Percentiles rank a stretch among this genome's conserved stretches.
Evolutionary conservation across 2,329 filamentous ascomycete species (phyloP).

Genomic region (Ophiostoma ulmi): DNA sequence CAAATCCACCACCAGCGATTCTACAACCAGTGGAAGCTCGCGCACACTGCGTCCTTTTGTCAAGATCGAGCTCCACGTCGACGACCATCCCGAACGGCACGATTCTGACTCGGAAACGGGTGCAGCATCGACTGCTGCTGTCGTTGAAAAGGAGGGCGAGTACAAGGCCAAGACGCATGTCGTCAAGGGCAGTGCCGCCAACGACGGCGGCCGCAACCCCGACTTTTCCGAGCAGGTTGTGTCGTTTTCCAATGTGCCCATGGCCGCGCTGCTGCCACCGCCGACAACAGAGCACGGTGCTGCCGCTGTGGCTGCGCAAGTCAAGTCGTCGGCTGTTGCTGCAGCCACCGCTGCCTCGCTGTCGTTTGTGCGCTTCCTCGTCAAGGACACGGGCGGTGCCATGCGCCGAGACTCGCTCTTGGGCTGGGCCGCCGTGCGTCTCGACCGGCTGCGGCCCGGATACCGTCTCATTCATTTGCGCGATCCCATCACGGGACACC

Average conservation of each 20-base stretch:
- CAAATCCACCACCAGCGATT: background rate
- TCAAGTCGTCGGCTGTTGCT: conserved; percentile 29
- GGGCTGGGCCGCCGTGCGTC: conserved; percentile 81
- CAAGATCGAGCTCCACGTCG: conserved; percentile 78
- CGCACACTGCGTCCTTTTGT: conserved; percentile 70
- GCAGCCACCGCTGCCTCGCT: conserved; percentile 60
- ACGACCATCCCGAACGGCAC: conserved; percentile 40
- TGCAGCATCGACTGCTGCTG: conserved; percentile 42
- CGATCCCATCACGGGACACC: conserved; percentile 57
- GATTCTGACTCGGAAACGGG: conserved; percentile 30
- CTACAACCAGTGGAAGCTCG: background rate
- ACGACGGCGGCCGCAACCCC: conserved; percentile 52
- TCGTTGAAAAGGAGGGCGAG: conserved; percentile 49
- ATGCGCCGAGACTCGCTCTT: conserved; percentile 71
- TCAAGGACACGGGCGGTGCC: conserved; percentile 69
- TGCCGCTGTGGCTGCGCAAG: background rate
- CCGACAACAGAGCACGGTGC: conserved; percentile 9
- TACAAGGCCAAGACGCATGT: conserved; percentile 48
- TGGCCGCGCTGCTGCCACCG: conserved; percentile 32
- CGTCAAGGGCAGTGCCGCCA: conserved; percentile 29
- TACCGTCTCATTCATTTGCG: conserved; percentile 73
- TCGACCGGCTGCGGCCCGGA: conserved; percentile 73
- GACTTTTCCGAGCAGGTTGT: conserved; percentile 58
- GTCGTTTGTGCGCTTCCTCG: conserved; percentile 73
- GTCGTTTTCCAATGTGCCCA: conserved; percentile 48